These are phyloP conservation scores for Aspergillus sp. DNA, from an alignment of 2,329 filamentous ascomycete genomes.

Conservation along the genomic window DNA sequence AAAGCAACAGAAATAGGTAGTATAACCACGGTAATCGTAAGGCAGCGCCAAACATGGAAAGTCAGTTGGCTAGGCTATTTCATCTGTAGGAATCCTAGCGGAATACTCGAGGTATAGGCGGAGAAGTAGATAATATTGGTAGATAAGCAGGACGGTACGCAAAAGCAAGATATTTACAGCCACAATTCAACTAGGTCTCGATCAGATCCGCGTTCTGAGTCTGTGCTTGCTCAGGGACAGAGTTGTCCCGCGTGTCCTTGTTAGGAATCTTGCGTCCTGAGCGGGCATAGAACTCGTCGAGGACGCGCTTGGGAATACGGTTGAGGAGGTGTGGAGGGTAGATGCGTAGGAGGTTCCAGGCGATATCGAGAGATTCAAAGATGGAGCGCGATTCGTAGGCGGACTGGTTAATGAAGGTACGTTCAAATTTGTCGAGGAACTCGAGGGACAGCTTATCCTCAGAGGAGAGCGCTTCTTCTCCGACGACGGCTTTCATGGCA, in stretches of 20 bases:
- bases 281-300: constrained; percentile 80
- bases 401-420: constrained; percentile 88
- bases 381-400: constrained; percentile 90
- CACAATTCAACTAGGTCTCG: constrained; percentile 32
- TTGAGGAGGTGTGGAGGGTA: constrained; percentile 98
- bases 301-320: constrained; percentile 80
- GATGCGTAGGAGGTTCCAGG: constrained; percentile 94
- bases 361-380: constrained; percentile 90
- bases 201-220: constrained; percentile 41
- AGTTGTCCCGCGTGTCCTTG: constrained; percentile 51
- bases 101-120: neutral
- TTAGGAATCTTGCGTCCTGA: constrained; percentile 43
- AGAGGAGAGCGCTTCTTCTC: constrained; percentile 90
- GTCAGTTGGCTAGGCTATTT: neutral
- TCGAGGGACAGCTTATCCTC: constrained; percentile 98
- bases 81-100: neutral
- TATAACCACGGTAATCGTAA: neutral
- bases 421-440: constrained; percentile 98
- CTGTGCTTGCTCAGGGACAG: constrained; percentile 28
- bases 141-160: neutral
- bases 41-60: neutral
- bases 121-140: neutral
- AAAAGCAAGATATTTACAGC: neutral
- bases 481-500: constrained; percentile 98
- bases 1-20: neutral